A percentile compares a stretch with the other conserved stretches of the same genome.
Evolutionary conservation across 768 basidiomycete genomes (phyloP).

Genomic region (Candolleomyces aberdarensis): DNA sequence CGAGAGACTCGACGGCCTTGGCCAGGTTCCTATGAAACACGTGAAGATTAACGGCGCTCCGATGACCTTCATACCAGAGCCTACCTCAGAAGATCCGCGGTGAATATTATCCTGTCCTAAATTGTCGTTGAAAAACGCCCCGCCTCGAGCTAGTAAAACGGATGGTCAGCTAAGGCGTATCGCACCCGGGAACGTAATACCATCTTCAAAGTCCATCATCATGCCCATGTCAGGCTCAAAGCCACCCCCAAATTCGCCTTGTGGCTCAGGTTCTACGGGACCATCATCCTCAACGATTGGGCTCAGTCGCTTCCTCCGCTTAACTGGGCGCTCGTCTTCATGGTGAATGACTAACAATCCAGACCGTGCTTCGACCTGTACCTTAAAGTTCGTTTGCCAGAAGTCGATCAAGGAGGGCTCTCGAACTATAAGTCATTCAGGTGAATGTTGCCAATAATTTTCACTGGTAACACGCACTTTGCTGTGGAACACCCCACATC

Average conservation of each 20-base stretch:
- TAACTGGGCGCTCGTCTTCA: slow-evolving; percentile 6
- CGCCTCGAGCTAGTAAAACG: too few relatives aligned
- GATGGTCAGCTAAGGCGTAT: too few relatives aligned
- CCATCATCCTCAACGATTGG: neutral
- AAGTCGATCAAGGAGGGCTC: slow-evolving; percentile 67
- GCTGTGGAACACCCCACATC: slow-evolving; percentile 63
- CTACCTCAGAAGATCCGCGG: slow-evolving; percentile 16
- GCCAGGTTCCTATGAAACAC: slow-evolving; percentile 63
- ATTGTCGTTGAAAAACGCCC: too few relatives aligned
- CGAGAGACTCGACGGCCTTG: slow-evolving; percentile 76
- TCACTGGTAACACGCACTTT: slow-evolving; percentile 45
- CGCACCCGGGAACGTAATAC: neutral
- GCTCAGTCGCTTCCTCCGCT: neutral
- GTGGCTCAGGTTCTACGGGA: neutral
- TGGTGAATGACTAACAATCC: slow-evolving; percentile 38
- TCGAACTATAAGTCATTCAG: slow-evolving; percentile 42
- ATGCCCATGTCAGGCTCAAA: slow-evolving; percentile 1
- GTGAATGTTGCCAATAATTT: neutral
- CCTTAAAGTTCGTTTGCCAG: slow-evolving; percentile 70
- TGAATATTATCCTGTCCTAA: neutral
- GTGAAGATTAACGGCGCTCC: too few relatives aligned
- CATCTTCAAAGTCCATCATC: neutral
- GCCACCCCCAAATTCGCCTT: neutral
- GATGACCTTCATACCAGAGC: neutral
- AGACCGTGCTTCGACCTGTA: slow-evolving; percentile 64